Evolutionary conservation across 805 yeast genomes (phyloP).

Genomic region (Vanderwaltozyma verrucispora): DNA sequence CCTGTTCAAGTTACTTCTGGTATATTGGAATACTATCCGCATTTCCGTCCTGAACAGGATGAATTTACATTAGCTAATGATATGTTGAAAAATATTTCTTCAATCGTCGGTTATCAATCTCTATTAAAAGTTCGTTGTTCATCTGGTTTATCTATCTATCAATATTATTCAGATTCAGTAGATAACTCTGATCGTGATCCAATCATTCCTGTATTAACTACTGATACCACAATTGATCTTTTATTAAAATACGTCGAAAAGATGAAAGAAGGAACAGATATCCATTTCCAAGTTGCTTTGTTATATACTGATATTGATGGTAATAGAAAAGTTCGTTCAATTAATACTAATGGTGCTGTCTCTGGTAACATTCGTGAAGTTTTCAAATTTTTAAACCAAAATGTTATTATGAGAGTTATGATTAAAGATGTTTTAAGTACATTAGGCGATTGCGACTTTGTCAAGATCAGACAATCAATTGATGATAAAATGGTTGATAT

Average conservation of each 20-base stretch:
- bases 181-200: constrained; percentile 44
- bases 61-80: constrained; percentile 56
- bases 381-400: constrained; percentile 71
- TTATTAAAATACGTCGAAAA: constrained; percentile 68
- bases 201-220: constrained; percentile 47
- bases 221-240: constrained; percentile 56
- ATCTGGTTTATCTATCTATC: constrained; percentile 71
- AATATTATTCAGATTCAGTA: constrained; percentile 55
- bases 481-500: constrained; percentile 43
- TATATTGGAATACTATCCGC: constrained; percentile 45
- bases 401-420: constrained; percentile 42
- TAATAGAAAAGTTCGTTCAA: constrained; percentile 65
- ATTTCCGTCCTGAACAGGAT: constrained; percentile 59
- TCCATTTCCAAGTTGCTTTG: constrained; percentile 83
- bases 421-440: constrained; percentile 36
- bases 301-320: constrained; percentile 73
- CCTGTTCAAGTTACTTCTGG: constrained; percentile 67
- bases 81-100: constrained; percentile 37
- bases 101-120: constrained; percentile 60
- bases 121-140: constrained; percentile 78
- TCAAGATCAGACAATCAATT: constrained; percentile 42
- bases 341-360: constrained; percentile 69
- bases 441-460: constrained; percentile 33
- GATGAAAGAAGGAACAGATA: constrained; percentile 52
- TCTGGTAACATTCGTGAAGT: constrained; percentile 62